Conservation (phyloP, 2,329 filamentous ascomycete genomes). For the Aquanectria penicillioides region DNA sequence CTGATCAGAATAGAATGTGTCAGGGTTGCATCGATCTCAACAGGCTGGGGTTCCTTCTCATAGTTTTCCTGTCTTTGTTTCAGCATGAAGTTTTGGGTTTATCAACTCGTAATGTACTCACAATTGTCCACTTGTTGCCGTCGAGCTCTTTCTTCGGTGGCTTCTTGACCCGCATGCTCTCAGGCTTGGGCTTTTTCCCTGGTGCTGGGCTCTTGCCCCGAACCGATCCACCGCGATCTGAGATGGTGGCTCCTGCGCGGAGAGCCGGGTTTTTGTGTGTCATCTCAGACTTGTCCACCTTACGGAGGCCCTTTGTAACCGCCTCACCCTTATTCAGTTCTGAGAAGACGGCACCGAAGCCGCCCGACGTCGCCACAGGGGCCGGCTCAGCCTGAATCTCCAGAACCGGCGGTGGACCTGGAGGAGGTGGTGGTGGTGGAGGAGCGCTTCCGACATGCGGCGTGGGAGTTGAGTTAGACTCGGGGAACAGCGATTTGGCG, state of each 20-base stretch:
- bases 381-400: constrained; percentile 61
- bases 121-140: constrained; percentile 93
- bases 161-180: constrained; percentile 86
- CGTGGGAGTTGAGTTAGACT: constrained; percentile 56
- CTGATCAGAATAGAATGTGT: constrained; percentile 92
- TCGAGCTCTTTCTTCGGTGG: constrained; percentile 81
- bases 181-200: constrained; percentile 86
- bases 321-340: constrained; percentile 88
- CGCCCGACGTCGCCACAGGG: constrained; percentile 54
- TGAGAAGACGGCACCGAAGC: constrained; percentile 89
- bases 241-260: constrained; percentile 76
- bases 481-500: constrained; percentile 61
- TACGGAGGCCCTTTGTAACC: constrained; percentile 89
- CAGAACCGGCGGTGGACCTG: constrained; percentile 74
- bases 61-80: constrained; percentile 78
- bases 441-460: constrained; percentile 64
- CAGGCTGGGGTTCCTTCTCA: constrained; percentile 76
- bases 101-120: constrained; percentile 51
- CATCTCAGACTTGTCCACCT: constrained; percentile 96
- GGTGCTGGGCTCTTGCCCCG: constrained; percentile 88
- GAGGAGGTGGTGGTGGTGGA: constrained; percentile 72
- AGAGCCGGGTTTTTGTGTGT: constrained; percentile 97
- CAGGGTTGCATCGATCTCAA: constrained; percentile 84
- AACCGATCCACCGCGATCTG: constrained; percentile 63
- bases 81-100: constrained; percentile 7